Percentiles rank a stretch among this genome's conserved stretches.
These are phyloP conservation scores for Vaccinium macrocarpon DNA, from an alignment of 148 eudicot genomes.

Conservation along the genomic window DNA sequence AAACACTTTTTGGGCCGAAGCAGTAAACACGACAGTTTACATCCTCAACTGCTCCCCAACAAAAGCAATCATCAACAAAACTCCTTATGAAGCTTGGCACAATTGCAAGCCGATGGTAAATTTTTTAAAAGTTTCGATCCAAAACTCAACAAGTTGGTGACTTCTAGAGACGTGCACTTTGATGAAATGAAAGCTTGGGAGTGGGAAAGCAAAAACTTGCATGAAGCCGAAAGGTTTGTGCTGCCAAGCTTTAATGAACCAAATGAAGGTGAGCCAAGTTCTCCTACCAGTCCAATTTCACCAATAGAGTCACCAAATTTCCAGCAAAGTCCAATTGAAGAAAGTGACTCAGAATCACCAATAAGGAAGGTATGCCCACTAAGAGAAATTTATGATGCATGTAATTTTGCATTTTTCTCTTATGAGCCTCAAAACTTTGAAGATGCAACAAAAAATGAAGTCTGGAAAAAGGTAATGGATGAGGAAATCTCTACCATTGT, in stretches of 20 bases:
- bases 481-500: neutral
- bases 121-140: too few relatives aligned
- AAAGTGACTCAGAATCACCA: neutral
- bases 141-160: too few relatives aligned
- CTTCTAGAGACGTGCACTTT: neutral
- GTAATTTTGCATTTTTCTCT: constrained; percentile 9
- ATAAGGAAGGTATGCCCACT: neutral
- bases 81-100: too few relatives aligned
- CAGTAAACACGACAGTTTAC: too few relatives aligned
- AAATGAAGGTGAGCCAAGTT: neutral
- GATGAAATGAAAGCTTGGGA: constrained; percentile 7
- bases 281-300: neutral
- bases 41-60: too few relatives aligned
- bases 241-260: neutral
- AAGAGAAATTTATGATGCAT: constrained; percentile 8
- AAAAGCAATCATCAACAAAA: too few relatives aligned
- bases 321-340: neutral
- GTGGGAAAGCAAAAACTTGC: neutral
- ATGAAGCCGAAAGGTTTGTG: neutral
- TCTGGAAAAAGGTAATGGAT: constrained; percentile 6
- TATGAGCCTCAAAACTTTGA: constrained; percentile 12
- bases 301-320: neutral
- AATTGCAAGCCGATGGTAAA: too few relatives aligned
- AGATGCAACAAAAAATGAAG: neutral
- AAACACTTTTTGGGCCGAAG: too few relatives aligned